Evolutionary conservation across 768 basidiomycete genomes (phyloP), one percentile per base, ranked within the genome.

Genomic region (Panellus pusillus): DNA sequence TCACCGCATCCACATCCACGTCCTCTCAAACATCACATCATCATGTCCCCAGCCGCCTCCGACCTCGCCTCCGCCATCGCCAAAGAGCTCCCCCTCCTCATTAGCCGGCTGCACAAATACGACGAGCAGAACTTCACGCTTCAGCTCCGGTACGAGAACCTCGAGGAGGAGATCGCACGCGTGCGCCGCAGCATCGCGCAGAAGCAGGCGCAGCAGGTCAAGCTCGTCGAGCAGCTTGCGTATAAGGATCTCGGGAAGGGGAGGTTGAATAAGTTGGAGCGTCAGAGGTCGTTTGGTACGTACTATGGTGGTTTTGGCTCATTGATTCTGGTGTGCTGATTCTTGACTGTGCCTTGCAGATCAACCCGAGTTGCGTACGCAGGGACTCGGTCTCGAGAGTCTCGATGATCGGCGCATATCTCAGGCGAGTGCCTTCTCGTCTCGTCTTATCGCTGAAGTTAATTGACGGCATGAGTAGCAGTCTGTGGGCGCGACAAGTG

Each of bases 61-160:
- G 46, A 44, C 1, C 6, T 50, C n/a, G 51, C 51, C 2, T 31
- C 47, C 28, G n/a, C 9, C 43, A 15, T 29, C 19, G 7, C 32
- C 50, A 32, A 6, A 45, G 28, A 44, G 13, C 13, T 57, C 46
- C 50, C 56, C 42, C 15, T 42, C 4, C 47, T 52, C 42, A 15
- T 28, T 2, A 38, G 18, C 14, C 40, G 41, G 8, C 24, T 57
- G 36, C 50, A 29, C 47, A 48, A 52, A n/a, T 57, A 57, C 56
- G 51, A 52, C 19, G 56, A 48, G 42, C 36, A 57, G 32, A 52
- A 35, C 47, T 44, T 32, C 50, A 20, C 44, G 46, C 47, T 57
- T 36, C 43, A 52, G 44, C 47, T 49, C n/a, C 56, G 52, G 11
- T 19, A 50, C 51, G 51, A 57, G 24, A 17, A 35, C 12, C 44